Percentiles rank a stretch among this genome's conserved stretches.
Evolutionary conservation across 768 basidiomycete genomes (phyloP).

Genomic region (Leccinum variicolor): DNA sequence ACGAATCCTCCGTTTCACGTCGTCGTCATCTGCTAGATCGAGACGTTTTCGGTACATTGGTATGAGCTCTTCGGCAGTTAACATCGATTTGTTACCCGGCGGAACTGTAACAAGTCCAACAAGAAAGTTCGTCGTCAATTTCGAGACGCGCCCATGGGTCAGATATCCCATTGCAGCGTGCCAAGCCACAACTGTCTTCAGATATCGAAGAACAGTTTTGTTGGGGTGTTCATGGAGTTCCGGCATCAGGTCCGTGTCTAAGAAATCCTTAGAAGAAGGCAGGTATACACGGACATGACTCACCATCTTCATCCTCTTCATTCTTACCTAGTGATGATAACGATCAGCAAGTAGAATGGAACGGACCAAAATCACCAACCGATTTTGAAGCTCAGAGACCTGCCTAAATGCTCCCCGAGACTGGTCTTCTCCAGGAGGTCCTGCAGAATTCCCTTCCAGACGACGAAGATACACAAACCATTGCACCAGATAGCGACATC

Average conservation of each 20-base stretch:
- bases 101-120: not conserved
- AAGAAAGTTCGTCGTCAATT: not conserved
- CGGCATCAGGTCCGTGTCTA: not conserved
- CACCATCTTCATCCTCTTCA: not conserved
- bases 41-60: not conserved
- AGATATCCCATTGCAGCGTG: not conserved
- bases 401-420: not conserved
- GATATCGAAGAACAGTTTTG: not conserved
- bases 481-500: not conserved
- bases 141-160: not conserved
- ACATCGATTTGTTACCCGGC: not conserved
- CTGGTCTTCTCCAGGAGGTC: not conserved
- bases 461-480: not conserved
- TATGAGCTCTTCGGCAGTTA: not conserved
- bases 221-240: not conserved
- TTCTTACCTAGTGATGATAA: not conserved
- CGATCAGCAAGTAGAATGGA: not conserved
- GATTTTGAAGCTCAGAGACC: not conserved
- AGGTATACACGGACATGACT: not conserved
- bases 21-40: not conserved
- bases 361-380: not conserved
- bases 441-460: not conserved
- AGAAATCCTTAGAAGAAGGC: not conserved
- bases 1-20: not conserved
- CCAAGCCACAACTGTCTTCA: not conserved